phyloP scores from a whole-genome alignment of 441 rosid genomes.

The Euphorbia celastroides region DNA sequence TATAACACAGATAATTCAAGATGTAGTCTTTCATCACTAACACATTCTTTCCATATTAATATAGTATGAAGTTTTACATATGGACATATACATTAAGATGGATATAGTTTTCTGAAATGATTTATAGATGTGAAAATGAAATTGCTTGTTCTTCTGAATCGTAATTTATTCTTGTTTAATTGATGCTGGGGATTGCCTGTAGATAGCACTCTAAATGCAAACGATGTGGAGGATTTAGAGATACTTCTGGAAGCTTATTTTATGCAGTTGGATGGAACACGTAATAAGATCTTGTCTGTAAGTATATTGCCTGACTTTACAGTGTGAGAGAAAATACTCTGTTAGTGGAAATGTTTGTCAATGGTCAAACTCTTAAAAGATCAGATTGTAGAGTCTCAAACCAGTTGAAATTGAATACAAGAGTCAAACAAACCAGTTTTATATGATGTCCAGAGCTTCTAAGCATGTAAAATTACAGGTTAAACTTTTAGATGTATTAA shows the following conservation, averaged over 20 bases:
- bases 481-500: too few relatives aligned
- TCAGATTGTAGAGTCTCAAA: too few relatives aligned
- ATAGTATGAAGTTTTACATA: too few relatives aligned
- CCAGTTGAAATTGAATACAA: too few relatives aligned
- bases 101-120: background rate
- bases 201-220: slow-evolving; percentile 30
- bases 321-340: too few relatives aligned
- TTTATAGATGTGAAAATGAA: background rate
- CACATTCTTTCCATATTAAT: too few relatives aligned
- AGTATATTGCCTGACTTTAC: slow-evolving; percentile 23
- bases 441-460: too few relatives aligned
- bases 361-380: background rate
- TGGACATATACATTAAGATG: too few relatives aligned
- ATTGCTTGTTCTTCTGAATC: background rate
- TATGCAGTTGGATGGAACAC: slow-evolving; percentile 90
- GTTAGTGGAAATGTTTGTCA: background rate
- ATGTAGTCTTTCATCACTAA: too few relatives aligned
- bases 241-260: slow-evolving; percentile 96
- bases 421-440: too few relatives aligned
- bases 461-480: too few relatives aligned
- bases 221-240: slow-evolving; percentile 87
- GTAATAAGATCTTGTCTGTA: slow-evolving; percentile 89
- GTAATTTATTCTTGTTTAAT: background rate
- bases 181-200: background rate
- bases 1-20: too few relatives aligned